These are phyloP conservation scores for Suillus sp. DNA, from an alignment of 768 basidiomycete genomes.

Conservation along the genomic window DNA sequence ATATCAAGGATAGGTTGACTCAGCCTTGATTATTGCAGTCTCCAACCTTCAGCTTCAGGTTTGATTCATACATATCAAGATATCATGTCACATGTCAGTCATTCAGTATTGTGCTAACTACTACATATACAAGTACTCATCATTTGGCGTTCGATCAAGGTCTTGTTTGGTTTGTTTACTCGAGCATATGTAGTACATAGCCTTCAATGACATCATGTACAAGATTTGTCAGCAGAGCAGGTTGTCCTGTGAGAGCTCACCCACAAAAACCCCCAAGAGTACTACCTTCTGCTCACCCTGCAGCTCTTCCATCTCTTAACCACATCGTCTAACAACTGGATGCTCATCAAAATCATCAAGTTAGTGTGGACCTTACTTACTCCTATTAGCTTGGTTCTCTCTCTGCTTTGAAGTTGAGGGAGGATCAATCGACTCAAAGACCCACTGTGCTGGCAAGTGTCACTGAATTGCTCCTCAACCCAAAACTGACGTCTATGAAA, in stretches of 20 bases:
- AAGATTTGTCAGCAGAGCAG: too few species aligned
- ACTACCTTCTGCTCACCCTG: conserved; percentile 87
- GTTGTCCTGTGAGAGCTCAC: conserved; percentile 93
- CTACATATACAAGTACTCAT: too few species aligned
- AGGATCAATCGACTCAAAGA: conserved; percentile 86
- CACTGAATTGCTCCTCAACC: conserved; percentile 1
- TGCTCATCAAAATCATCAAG: conserved; percentile 99
- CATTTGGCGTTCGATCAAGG: too few species aligned
- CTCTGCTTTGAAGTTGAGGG: conserved; percentile 80
- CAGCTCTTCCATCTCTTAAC: conserved; percentile 92
- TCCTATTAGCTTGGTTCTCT: conserved; percentile 84
- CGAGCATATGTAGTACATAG: too few species aligned
- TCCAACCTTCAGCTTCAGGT: too few species aligned
- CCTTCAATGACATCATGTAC: too few species aligned
- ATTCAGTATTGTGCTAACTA: too few species aligned
- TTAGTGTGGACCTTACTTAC: conserved; percentile 53
- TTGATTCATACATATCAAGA: too few species aligned
- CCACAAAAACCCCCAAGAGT: conserved; percentile 70
- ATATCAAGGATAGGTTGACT: too few species aligned
- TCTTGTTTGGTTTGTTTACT: too few species aligned
- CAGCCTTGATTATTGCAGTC: too few species aligned
- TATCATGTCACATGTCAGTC: too few species aligned
- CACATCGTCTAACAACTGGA: conserved; percentile 97
- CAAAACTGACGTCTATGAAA: conserved; percentile 33
- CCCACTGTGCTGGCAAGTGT: conserved; percentile 65